phyloP scores from a whole-genome alignment of 306 rosid genomes.

The Cucumis melo region DNA sequence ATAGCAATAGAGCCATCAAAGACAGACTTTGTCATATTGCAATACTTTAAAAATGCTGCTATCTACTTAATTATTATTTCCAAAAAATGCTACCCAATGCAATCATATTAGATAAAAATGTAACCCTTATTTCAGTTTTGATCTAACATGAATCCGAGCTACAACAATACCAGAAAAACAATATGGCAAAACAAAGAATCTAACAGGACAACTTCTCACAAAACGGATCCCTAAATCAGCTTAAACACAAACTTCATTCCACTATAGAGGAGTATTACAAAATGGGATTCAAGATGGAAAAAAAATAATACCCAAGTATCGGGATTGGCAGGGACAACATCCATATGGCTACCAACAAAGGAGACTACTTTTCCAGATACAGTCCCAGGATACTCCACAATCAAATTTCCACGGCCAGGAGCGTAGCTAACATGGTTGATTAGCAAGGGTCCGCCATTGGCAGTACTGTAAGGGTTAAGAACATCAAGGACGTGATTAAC shows the following conservation, averaged over 20 bases:
- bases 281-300: not conserved
- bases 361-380: conserved; percentile 55
- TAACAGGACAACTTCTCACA: not conserved
- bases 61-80: no score
- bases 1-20: no score
- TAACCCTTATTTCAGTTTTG: not conserved
- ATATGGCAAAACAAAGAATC: not conserved
- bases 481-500: conserved; percentile 50
- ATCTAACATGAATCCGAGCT: not conserved
- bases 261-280: not conserved
- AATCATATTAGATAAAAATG: not conserved
- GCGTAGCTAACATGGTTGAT: conserved; percentile 56
- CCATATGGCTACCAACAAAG: conserved; percentile 90
- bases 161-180: not conserved
- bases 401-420: conserved; percentile 65
- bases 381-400: conserved; percentile 81
- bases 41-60: no score
- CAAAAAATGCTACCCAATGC: no score
- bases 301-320: conserved; percentile 56
- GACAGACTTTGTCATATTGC: no score
- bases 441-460: conserved; percentile 58
- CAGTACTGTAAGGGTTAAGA: conserved; percentile 57
- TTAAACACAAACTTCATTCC: not conserved
- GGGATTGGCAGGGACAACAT: conserved; percentile 87
- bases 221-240: not conserved